These are phyloP conservation scores for Fraxinus platypoda DNA, from an alignment of 305 asterid genomes.

Conservation along the genomic window DNA sequence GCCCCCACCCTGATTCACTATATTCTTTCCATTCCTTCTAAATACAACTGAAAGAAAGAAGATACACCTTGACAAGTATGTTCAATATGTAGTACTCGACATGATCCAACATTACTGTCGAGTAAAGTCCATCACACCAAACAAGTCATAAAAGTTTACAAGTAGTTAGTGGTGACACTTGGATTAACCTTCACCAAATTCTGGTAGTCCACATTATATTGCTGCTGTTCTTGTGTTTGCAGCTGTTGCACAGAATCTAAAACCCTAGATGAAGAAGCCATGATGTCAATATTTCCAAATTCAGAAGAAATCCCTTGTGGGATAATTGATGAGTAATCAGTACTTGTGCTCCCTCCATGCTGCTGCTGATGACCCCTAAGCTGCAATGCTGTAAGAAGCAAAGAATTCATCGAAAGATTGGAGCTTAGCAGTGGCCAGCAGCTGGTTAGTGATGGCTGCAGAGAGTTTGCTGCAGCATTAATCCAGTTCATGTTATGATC, in stretches of 20 bases:
- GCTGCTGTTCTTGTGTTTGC: slow-evolving; percentile 40
- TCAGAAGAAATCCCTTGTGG: slow-evolving; percentile 25
- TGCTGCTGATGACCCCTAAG: slow-evolving; percentile 39
- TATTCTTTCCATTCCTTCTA: not conserved
- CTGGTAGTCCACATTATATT: slow-evolving; percentile 52
- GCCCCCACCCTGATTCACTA: not conserved
- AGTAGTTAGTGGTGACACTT: not conserved
- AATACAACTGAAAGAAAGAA: not conserved
- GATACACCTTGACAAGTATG: not conserved
- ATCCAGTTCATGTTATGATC: slow-evolving; percentile 22
- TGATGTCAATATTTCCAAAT: slow-evolving; percentile 31
- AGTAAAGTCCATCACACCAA: not conserved
- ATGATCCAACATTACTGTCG: not conserved
- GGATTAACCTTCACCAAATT: slow-evolving; percentile 46
- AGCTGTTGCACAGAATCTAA: slow-evolving; percentile 31
- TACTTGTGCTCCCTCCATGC: slow-evolving; percentile 4
- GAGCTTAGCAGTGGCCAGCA: slow-evolving; percentile 59
- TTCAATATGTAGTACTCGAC: not conserved
- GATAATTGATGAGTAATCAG: slow-evolving; percentile 34
- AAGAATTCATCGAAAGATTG: slow-evolving; percentile 52
- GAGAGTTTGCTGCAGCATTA: slow-evolving; percentile 32
- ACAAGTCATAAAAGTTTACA: not conserved
- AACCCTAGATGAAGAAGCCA: slow-evolving; percentile 47
- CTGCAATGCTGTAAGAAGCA: slow-evolving; percentile 70
- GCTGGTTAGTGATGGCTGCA: slow-evolving; percentile 30